Percentiles rank a stretch among this genome's conserved stretches.
These are phyloP conservation scores for Pistacia atlantica DNA, from an alignment of 345 rosid species.

Conservation along the genomic window DNA sequence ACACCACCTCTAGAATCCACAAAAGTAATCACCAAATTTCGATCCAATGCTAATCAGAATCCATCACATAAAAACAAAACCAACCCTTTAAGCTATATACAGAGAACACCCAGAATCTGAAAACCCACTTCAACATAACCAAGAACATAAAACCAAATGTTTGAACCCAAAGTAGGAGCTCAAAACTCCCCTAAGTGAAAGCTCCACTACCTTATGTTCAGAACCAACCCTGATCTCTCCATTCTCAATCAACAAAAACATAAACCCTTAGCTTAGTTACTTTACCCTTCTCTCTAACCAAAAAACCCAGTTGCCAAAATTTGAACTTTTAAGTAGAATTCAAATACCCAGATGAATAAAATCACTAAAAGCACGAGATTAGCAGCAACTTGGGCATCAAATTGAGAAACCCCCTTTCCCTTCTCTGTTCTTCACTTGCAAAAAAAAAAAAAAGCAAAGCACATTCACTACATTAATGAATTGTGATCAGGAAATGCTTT, in stretches of 20 bases:
- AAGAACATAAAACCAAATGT: neutral
- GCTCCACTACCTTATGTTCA: constrained; percentile 26
- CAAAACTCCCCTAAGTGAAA: constrained; percentile 17
- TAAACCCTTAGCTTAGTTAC: constrained; percentile 16
- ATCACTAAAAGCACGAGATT: constrained; percentile 24
- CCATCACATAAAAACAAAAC: constrained; percentile 19
- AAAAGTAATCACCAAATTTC: constrained; percentile 16
- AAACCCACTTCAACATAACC: constrained; percentile 13
- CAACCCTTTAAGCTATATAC: constrained; percentile 1
- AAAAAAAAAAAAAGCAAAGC: neutral
- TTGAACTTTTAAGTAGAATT: constrained; percentile 25
- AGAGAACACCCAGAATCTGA: constrained; percentile 9
- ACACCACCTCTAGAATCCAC: constrained; percentile 18
- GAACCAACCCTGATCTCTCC: constrained; percentile 21
- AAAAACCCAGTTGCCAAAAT: constrained; percentile 27
- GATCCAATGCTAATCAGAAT: constrained; percentile 13
- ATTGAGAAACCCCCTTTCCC: neutral
- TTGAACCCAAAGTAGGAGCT: constrained; percentile 8
- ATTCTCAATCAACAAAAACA: constrained; percentile 27
- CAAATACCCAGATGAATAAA: constrained; percentile 24
- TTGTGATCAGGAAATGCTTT: constrained; percentile 23
- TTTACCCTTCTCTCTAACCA: constrained; percentile 13
- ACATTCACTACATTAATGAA: constrained; percentile 21
- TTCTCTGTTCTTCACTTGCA: constrained; percentile 16
- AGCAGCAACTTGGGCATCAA: constrained; percentile 15